A percentile compares a stretch with the other conserved stretches of the same genome.
Conservation (phyloP, 768 basidiomycete species). For the Tephrocybe sp. region DNA sequence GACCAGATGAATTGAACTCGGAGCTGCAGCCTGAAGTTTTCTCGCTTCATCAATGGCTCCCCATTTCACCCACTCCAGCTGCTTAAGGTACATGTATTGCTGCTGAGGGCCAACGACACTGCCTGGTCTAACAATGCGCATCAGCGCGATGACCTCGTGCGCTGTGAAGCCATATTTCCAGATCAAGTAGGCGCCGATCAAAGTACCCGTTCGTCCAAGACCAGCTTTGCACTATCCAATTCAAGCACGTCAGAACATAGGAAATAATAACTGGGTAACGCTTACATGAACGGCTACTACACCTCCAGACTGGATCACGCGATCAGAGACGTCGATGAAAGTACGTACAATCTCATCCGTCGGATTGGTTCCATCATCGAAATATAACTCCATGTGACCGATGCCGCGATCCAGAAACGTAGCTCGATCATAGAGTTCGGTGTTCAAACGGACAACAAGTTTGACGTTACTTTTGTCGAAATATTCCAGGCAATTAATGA, state of each 20-base stretch:
- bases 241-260: slow-evolving; percentile 19
- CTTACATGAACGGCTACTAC: slow-evolving; percentile 87
- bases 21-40: slow-evolving; percentile 40
- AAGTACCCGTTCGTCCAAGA: slow-evolving; percentile 90
- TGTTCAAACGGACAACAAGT: slow-evolving; percentile 91
- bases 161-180: slow-evolving; percentile 99
- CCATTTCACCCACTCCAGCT: slow-evolving; percentile 93
- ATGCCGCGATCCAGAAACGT: slow-evolving; percentile 84
- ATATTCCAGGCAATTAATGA: slow-evolving; percentile 89
- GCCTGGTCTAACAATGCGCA: slow-evolving; percentile 96
- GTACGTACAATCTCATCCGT: slow-evolving; percentile 91
- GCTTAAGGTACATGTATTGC: slow-evolving; percentile 94
- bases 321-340: slow-evolving; percentile 86
- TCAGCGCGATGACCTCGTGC: slow-evolving; percentile 93
- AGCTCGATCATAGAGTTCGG: slow-evolving; percentile 81
- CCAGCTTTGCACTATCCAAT: slow-evolving; percentile 86
- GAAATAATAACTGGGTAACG: slow-evolving; percentile 14
- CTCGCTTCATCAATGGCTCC: slow-evolving; percentile 80
- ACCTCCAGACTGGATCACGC: slow-evolving; percentile 71
- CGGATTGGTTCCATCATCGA: slow-evolving; percentile 98
- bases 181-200: slow-evolving; percentile 96
- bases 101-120: slow-evolving; percentile 91
- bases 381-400: slow-evolving; percentile 90
- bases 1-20: slow-evolving; percentile 43
- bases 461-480: slow-evolving; percentile 87